Base-by-base conservation (phyloP, 2,329 filamentous ascomycete genomes). In the Fusarium phyllophilum region DNA sequence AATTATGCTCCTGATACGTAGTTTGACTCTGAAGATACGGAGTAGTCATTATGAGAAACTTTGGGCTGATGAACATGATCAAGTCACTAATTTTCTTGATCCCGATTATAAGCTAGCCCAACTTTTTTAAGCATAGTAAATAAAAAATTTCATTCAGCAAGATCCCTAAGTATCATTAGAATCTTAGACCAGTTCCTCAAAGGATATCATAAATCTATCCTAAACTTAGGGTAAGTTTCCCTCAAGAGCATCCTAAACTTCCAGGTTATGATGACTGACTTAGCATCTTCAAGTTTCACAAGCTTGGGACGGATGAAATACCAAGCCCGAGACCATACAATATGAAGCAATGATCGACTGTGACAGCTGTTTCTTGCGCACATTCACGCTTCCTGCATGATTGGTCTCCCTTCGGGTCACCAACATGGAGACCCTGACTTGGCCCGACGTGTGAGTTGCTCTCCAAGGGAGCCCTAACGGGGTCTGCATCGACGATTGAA, bases 281-380 rank as follows among this genome's bases (percentile, higher is more conserved):
- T 24, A 38, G 34, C 24, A 24, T 4, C 7, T 20, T 5, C 29
- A 39, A 54, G 8, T 44, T 44, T 57, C 48, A 62, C 26, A 46
- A 38, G 41, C 41, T 36, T 39, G 12, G 49, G 38, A 62, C 45
- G 45, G 39, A 36, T 12, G 24, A 41, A 44, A 41, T 62, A 42
- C 45, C 48, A 45, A 55, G 45, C 36, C 48, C 56, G 65, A 62
- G 34, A 22, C 55, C 26, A 59, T 39, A 33, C 38, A 56, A 15
- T 22, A 10, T 45, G 34, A n/a, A 59, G 65, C 22, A 69, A 66
- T 42, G 65, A 73, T 73, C 52, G 51, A 51, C 69, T 8, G 26
- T 17, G 26, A 39, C 68, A 41, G 31, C 39, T 60, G 44, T 44
- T 57, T 26, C 29, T 41, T 48, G 45, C 29, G 22, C 41, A 68